Evolutionary conservation across 179 eudicot species (phyloP), one percentile per base, ranked within the genome.

Genomic region (Carnegiea gigantea): DNA sequence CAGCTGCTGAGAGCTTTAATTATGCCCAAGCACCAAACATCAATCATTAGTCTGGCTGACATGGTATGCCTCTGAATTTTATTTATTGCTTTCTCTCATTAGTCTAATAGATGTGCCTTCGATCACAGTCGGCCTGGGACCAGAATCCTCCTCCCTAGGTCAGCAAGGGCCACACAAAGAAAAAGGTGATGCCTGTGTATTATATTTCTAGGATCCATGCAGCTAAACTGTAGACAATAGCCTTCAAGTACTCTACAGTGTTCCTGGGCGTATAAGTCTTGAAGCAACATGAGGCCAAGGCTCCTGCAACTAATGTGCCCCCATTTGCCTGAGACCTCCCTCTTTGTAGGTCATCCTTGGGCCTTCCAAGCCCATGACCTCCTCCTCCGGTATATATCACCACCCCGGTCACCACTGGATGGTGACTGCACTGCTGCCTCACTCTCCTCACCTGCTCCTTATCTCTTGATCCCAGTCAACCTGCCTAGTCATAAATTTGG

Each of bases 11-110:
- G 82, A 79, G 84, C 81, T 89, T 81, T 54, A 60, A 79, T 26
- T 88, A 87, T 83, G 80, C 82, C 67, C 88, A 85, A 85, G 78
- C 85, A 36, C 79, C 88, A 17, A 84, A 77, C 73, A 78, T 73
- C 48, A 65, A 64, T 83, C 86, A 60, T 36, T 77, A 80, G 77
- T 73, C 49, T 76, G 76, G 43, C 48, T 57, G n/a, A 40, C 6
- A 6, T 40, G 82, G 83, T 78, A 78, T 57, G 80, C 64, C 26
- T 82, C 77, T 77, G 28, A 65, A 68, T 36, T 30, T 70, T 26
- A 33, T 30, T 70, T 38, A 8, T 30, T 82, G 23, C 79, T 71
- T 70, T 59, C 81, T 21, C n/a, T 71, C 26, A 44, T 70, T 62
- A 54, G 40, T 62, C 48, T 59, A 14, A 73, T 36, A 60, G 57